Conservation (phyloP, 202 grass and related monocot species). For the Brachypodium distachyon region DNA sequence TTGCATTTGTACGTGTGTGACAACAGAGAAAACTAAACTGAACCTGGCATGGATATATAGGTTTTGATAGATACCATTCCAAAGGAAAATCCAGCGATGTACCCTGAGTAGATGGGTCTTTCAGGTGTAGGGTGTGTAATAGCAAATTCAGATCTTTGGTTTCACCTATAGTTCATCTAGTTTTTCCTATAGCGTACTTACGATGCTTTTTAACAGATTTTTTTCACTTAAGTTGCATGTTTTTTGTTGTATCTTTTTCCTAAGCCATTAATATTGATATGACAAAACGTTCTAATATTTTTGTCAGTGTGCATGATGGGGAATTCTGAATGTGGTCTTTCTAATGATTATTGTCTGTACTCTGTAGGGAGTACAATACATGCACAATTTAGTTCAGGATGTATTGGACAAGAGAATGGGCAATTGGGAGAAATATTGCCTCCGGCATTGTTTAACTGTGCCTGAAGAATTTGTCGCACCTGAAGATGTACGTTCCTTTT, state of each 20-base stretch:
- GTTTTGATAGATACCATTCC: too few relatives aligned
- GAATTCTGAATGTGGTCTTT: background rate
- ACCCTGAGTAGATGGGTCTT: too few relatives aligned
- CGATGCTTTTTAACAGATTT: background rate
- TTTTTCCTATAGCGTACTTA: too few relatives aligned
- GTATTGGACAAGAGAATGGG: slow-evolving; percentile 28
- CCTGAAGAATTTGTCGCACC: slow-evolving; percentile 22
- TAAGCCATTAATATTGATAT: background rate
- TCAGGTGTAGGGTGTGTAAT: too few relatives aligned
- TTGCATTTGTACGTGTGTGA: too few relatives aligned
- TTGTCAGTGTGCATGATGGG: background rate
- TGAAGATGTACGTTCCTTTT: slow-evolving; percentile 23
- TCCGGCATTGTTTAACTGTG: slow-evolving; percentile 12
- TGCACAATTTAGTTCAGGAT: slow-evolving; percentile 6
- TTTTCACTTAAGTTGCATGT: background rate
- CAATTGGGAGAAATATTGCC: slow-evolving; percentile 32
- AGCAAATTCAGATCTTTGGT: too few relatives aligned
- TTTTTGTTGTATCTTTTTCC: background rate
- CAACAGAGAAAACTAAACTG: too few relatives aligned
- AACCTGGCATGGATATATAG: too few relatives aligned
- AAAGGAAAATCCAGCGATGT: too few relatives aligned
- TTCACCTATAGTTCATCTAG: too few relatives aligned
- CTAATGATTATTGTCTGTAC: slow-evolving; percentile 3
- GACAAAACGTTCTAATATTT: background rate
- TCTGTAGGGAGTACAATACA: slow-evolving; percentile 21